A percentile compares a stretch with the other conserved stretches of the same genome.
phyloP scores from a whole-genome alignment of 2,329 filamentous ascomycete species.

The Emmonsiellopsis sp. region DNA sequence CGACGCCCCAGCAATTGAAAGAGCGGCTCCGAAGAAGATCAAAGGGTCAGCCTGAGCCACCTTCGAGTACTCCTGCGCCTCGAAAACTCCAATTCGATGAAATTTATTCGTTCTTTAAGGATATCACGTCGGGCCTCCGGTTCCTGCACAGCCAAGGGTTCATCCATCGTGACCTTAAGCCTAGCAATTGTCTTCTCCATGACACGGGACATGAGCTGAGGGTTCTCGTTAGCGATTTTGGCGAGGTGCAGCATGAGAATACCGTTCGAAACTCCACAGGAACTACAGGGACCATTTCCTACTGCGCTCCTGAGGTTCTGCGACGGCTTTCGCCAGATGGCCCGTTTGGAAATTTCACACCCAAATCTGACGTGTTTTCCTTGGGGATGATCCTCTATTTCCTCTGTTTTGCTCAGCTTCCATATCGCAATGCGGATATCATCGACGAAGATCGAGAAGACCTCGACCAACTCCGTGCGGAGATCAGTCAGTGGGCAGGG shows the following conservation, averaged over 20 bases:
- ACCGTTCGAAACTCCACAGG: constrained; percentile 79
- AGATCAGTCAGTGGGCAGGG: constrained; percentile 81
- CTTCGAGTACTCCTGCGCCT: constrained; percentile 42
- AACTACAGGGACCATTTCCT: constrained; percentile 91
- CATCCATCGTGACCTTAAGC: constrained; percentile 92
- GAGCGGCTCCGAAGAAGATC: constrained; percentile 76
- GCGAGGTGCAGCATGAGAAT: constrained; percentile 84
- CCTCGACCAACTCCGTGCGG: constrained; percentile 69
- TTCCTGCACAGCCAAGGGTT: constrained; percentile 88
- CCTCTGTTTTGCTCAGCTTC: constrained; percentile 85
- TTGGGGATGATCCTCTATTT: constrained; percentile 98
- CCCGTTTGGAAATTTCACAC: constrained; percentile 83
- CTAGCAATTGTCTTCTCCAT: constrained; percentile 88
- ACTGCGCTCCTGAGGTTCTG: constrained; percentile 91
- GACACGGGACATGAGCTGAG: constrained; percentile 59
- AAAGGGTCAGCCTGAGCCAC: constrained; percentile 61
- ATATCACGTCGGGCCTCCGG: constrained; percentile 84
- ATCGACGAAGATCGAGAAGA: constrained; percentile 90
- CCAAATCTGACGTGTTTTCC: constrained; percentile 97
- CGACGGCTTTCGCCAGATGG: constrained; percentile 55
- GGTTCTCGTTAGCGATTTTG: constrained; percentile 94
- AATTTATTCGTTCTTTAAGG: constrained; percentile 93
- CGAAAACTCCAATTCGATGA: constrained; percentile 69
- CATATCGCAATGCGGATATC: constrained; percentile 74
- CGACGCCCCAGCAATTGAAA: constrained; percentile 78